These are phyloP conservation scores for Phylloporus arenicola DNA, from an alignment of 768 basidiomycete species.

Conservation along the genomic window DNA sequence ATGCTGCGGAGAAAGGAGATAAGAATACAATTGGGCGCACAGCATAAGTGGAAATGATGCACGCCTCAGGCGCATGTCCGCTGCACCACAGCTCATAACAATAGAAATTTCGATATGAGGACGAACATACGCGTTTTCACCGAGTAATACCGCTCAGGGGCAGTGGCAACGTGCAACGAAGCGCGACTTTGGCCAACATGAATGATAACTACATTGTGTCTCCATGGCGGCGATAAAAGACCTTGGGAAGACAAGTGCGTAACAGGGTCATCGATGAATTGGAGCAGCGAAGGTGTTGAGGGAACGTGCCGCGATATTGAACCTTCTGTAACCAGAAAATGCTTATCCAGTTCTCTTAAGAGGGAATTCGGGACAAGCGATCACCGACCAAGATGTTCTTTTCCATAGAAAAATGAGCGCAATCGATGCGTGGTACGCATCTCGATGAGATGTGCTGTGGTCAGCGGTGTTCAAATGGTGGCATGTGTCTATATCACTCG, in stretches of 20 bases:
- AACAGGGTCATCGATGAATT: conserved; percentile 21
- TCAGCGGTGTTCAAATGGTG: conserved; percentile 5
- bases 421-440: conserved; percentile 11
- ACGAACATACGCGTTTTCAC: conserved; percentile 11
- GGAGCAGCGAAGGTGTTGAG: conserved; percentile 9
- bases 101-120: conserved; percentile 16
- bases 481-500: conserved; percentile 8
- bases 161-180: conserved; percentile 19
- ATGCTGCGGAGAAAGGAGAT: conserved; percentile 18
- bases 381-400: background rate
- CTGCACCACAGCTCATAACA: conserved; percentile 16
- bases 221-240: conserved; percentile 26
- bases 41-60: conserved; percentile 21
- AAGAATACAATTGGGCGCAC: conserved; percentile 19
- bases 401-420: conserved; percentile 4
- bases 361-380: conserved; percentile 4
- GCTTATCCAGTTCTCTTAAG: background rate
- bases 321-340: conserved; percentile 3
- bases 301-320: conserved; percentile 12
- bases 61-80: conserved; percentile 21
- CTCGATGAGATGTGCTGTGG: conserved; percentile 4
- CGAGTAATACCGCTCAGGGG: conserved; percentile 27
- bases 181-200: background rate
- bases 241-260: conserved; percentile 5
- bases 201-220: conserved; percentile 8